Base-by-base conservation (phyloP, 805 yeast species). In the Suhomyces kilbournensis region DNA sequence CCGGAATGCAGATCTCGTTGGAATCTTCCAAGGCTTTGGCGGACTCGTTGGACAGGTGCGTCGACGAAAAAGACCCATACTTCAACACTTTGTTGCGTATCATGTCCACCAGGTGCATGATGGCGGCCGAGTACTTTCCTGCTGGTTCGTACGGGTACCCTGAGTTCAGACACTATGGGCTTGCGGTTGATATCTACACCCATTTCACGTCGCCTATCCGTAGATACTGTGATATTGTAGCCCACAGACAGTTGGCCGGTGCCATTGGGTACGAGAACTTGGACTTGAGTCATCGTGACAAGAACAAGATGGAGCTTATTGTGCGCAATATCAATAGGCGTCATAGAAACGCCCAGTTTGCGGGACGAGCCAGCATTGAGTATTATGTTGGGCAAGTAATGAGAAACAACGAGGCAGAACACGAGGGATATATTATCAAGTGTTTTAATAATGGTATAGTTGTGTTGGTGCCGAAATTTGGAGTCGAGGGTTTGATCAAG, bases 201-300 rank as follows among this genome's bases (percentile, higher is more conserved):
- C 99, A 94, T 78, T 94, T 92, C 78, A 94, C 99, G 1, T 91
- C 97, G 1, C 99, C 99, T 8, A 94, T 94, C 65, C 84, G 99
- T 72, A 86, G 99, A 68, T 94, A 90, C 69, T 96, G 99, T 77
- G 99, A 94, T 71, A 87, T 94, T 53, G 96, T 94, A 49, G 99
- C 96, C 0, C 99, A 94, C 70, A 81, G 99, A 65, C 99, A 94
- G 70, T 76, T 94, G 38, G 98, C 99, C 0, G 97, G 96, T n/a
- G 97, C 99, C 1, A 94, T 94, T 53, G 96, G 89, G 0, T 94
- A 93, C 67, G 99, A 94, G 68, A 80, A 86, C 25, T 72, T 93
- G 57, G 90, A 89, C 63, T 77, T 85, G 54, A 79, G 83, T 46
- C 97, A 93, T 63, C 81, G 96, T 63, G 97, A 92, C 66, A 94